These are phyloP conservation scores for Mediolabrus comicus DNA, from an alignment of 108 stramenopile genomes.

Conservation along the genomic window DNA sequence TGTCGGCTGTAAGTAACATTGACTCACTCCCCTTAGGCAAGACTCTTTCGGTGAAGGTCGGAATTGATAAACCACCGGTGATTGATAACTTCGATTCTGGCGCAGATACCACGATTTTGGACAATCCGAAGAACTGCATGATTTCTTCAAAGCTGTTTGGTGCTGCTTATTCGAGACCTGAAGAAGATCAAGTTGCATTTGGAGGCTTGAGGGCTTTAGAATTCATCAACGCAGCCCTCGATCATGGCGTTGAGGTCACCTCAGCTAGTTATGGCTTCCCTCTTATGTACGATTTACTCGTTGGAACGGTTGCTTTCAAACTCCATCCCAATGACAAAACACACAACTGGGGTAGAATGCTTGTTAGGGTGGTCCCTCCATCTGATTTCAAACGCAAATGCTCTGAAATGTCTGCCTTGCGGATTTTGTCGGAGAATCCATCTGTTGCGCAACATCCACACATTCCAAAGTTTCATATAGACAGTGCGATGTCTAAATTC, in stretches of 20 bases:
- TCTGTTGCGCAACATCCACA: constrained; percentile 80
- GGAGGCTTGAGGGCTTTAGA: constrained; percentile 86
- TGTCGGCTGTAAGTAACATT: constrained; percentile 82
- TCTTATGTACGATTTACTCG: constrained; percentile 93
- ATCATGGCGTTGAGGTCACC: constrained; percentile 85
- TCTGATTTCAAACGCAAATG: constrained; percentile 85
- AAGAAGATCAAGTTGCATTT: constrained; percentile 87
- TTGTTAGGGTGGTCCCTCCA: constrained; percentile 88
- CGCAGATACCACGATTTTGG: constrained; percentile 78
- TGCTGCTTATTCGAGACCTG: constrained; percentile 83
- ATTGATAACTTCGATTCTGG: constrained; percentile 85
- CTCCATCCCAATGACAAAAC: constrained; percentile 92
- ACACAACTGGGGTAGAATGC: constrained; percentile 91
- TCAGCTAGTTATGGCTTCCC: constrained; percentile 94
- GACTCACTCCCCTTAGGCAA: constrained; percentile 74
- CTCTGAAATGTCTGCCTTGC: constrained; percentile 91
- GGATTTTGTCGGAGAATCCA: constrained; percentile 91
- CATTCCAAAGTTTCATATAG: constrained; percentile 96
- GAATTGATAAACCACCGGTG: constrained; percentile 73
- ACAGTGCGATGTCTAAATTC: constrained; percentile 90
- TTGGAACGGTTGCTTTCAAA: constrained; percentile 89
- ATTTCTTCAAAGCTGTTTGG: constrained; percentile 87
- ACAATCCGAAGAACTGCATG: constrained; percentile 87
- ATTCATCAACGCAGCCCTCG: constrained; percentile 83
- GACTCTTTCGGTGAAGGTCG: constrained; percentile 75